Percentiles rank a stretch among this genome's conserved stretches.
phyloP scores from a whole-genome alignment of 2,329 filamentous ascomycete species.

The Ascomycota sp. region DNA sequence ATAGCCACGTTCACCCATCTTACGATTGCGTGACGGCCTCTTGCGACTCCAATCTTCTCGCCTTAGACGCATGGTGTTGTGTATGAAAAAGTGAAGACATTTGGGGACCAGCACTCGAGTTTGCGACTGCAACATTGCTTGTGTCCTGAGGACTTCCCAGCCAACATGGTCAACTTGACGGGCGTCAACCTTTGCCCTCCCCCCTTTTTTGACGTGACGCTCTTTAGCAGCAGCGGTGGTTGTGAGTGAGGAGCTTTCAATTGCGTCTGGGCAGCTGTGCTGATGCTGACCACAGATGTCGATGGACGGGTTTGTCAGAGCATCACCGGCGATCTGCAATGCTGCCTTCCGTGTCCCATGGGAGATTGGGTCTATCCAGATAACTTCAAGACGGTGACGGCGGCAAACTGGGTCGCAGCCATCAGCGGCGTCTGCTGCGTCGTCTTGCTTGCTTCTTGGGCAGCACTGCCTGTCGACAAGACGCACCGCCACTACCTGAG shows the following conservation, averaged over 20 bases:
- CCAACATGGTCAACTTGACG: slow-evolving; percentile 10
- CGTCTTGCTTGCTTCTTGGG: slow-evolving; percentile 65
- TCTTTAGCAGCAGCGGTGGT: slow-evolving; percentile 40
- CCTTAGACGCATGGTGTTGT: too few relatives aligned
- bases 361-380: slow-evolving; percentile 55
- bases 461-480: slow-evolving; percentile 64
- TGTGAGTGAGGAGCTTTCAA: too few relatives aligned
- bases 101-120: too few relatives aligned
- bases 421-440: slow-evolving; percentile 48
- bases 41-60: too few relatives aligned
- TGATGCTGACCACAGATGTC: slow-evolving; percentile 24
- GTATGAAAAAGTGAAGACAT: too few relatives aligned
- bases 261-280: too few relatives aligned
- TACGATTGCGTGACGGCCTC: too few relatives aligned
- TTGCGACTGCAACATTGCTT: too few relatives aligned
- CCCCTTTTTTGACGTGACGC: slow-evolving; percentile 46
- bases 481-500: slow-evolving; percentile 87
- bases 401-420: slow-evolving; percentile 69
- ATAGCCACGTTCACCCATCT: too few relatives aligned
- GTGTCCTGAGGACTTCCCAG: too few relatives aligned
- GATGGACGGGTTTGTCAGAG: slow-evolving; percentile 33
- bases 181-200: slow-evolving; percentile 35
- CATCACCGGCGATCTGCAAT: slow-evolving; percentile 31
- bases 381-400: slow-evolving; percentile 36
- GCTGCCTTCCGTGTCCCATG: slow-evolving; percentile 80